phyloP scores from a whole-genome alignment of 2,329 filamentous ascomycete genomes.

The Diplodia corticola region DNA sequence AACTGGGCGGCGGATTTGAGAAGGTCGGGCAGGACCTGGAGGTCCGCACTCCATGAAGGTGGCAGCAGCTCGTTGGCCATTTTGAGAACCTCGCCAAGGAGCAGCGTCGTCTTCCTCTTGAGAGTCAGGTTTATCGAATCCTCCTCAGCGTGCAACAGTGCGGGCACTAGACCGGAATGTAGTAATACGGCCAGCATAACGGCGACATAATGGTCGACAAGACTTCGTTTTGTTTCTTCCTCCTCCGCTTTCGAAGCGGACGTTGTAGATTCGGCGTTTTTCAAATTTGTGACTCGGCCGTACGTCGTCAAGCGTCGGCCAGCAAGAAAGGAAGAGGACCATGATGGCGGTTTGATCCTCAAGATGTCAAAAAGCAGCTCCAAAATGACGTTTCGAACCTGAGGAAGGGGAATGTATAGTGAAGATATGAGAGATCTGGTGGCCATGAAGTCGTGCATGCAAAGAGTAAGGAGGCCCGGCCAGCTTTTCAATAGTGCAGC shows the following conservation, averaged over 20 bases:
- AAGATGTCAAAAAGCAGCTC: constrained; percentile 83
- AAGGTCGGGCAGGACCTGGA: constrained; percentile 86
- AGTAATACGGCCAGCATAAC: constrained; percentile 83
- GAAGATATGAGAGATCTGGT: constrained; percentile 76
- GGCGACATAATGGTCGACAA: constrained; percentile 92
- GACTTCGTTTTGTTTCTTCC: constrained; percentile 66
- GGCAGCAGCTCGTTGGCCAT: constrained; percentile 85
- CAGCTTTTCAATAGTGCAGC: constrained; percentile 88
- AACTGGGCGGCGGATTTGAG: constrained; percentile 76
- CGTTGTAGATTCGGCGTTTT: constrained; percentile 56
- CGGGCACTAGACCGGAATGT: constrained; percentile 67
- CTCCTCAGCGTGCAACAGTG: constrained; percentile 61
- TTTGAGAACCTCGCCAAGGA: constrained; percentile 89
- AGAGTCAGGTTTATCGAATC: constrained; percentile 68
- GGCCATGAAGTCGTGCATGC: constrained; percentile 83
- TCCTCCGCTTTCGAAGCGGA: constrained; percentile 63
- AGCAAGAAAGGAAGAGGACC: constrained; percentile 94
- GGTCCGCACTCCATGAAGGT: constrained; percentile 73
- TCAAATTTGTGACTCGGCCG: constrained; percentile 85
- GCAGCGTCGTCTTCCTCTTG: constrained; percentile 83
- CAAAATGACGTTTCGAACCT: constrained; percentile 73
- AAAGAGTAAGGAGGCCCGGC: constrained; percentile 85
- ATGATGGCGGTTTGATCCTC: constrained; percentile 88
- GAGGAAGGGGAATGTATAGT: constrained; percentile 58
- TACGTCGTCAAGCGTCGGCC: constrained; percentile 93